phyloP scores from a whole-genome alignment of 2,329 filamentous ascomycete genomes.

The Knoxdaviesia proteae region DNA sequence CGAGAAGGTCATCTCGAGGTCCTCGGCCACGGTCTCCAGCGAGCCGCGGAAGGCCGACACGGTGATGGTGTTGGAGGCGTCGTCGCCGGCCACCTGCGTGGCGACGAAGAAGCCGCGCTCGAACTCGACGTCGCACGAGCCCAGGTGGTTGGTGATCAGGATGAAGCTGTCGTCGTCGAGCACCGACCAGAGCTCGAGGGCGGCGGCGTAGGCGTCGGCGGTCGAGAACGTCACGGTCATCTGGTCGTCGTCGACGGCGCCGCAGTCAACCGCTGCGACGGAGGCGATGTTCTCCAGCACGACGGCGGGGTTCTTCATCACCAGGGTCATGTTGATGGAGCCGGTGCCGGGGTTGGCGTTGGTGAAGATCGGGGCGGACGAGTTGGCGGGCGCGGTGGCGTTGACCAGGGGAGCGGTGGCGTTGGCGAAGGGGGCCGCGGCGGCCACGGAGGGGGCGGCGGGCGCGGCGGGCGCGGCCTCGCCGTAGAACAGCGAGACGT shows the following conservation, averaged over 20 bases:
- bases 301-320: slow-evolving; percentile 7
- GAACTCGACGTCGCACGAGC: slow-evolving; percentile 17
- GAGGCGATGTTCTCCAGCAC: slow-evolving; percentile 7
- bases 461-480: neutral
- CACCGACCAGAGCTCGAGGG: slow-evolving; percentile 6
- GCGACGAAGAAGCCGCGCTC: slow-evolving; percentile 19
- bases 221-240: slow-evolving; percentile 7
- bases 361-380: slow-evolving; percentile 6
- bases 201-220: slow-evolving; percentile 5
- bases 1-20: slow-evolving; percentile 9
- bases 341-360: slow-evolving; percentile 4
- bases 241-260: slow-evolving; percentile 5
- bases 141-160: slow-evolving; percentile 20
- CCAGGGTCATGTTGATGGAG: slow-evolving; percentile 8
- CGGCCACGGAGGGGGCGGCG: neutral
- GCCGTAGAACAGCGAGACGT: slow-evolving; percentile 6
- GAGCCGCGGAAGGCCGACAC: slow-evolving; percentile 13
- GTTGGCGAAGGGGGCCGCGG: neutral
- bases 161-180: slow-evolving; percentile 9
- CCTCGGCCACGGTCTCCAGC: slow-evolving; percentile 10
- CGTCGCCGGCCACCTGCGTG: slow-evolving; percentile 10
- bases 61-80: slow-evolving; percentile 10
- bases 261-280: slow-evolving; percentile 5
- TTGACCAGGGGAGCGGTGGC: slow-evolving; percentile 2
- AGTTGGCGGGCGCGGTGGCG: slow-evolving; percentile 5